These are phyloP conservation scores for Perkinsus olseni DNA, from an alignment of 169 alveolate genomes.

Conservation along the genomic window DNA sequence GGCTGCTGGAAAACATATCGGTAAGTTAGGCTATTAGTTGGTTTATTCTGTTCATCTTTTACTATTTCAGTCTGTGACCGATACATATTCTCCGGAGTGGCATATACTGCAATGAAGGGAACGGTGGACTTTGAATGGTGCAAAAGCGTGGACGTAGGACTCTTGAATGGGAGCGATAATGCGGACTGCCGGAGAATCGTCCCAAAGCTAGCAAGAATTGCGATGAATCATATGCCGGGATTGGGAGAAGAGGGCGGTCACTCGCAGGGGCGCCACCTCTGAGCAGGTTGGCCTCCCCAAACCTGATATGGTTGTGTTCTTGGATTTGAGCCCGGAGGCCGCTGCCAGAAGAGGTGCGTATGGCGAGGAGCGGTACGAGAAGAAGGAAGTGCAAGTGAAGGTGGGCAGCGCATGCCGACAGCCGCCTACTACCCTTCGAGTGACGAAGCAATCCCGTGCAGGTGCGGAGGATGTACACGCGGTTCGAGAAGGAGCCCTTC, in stretches of 20 bases:
- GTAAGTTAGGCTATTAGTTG: neutral
- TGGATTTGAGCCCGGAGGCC: conserved; percentile 39
- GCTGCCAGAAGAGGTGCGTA: conserved; percentile 44
- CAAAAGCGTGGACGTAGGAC: conserved; percentile 1
- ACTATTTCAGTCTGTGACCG: conserved; percentile 58
- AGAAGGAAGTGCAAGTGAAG: conserved; percentile 38
- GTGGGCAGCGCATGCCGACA: too few species aligned
- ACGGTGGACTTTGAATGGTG: conserved; percentile 63
- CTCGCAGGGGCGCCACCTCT: too few species aligned
- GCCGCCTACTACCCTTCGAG: too few species aligned
- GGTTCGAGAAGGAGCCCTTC: conserved; percentile 28
- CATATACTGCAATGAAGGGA: conserved; percentile 68
- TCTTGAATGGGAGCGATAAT: conserved; percentile 41
- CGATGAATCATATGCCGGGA: too few species aligned
- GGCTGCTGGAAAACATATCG: neutral
- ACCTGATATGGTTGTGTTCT: conserved; percentile 65
- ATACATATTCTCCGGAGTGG: conserved; percentile 72
- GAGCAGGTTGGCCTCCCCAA: conserved; percentile 40
- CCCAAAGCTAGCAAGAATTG: too few species aligned
- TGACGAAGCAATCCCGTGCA: neutral
- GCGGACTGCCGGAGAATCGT: too few species aligned
- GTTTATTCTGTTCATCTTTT: neutral
- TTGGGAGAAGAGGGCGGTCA: too few species aligned
- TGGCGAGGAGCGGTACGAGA: conserved; percentile 72
- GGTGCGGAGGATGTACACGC: conserved; percentile 44